Evolutionary conservation across 2,329 filamentous ascomycete genomes (phyloP).

Genomic region (Ophiocordyceps sinensis): DNA sequence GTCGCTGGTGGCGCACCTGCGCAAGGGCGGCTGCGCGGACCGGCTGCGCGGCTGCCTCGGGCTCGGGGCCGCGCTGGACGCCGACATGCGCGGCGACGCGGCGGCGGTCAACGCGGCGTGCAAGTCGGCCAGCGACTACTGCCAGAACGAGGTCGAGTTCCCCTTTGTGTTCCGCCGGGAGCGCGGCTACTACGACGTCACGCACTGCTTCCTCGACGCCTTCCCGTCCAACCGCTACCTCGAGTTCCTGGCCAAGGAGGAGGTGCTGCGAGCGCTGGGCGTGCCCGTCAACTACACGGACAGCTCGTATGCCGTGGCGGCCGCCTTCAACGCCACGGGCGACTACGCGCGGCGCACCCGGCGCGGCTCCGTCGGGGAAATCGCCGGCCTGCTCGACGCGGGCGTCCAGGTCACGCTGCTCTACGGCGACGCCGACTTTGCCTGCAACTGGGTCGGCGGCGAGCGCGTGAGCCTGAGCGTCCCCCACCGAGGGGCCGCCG

Average conservation of each 20-base stretch:
- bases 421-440: constrained; percentile 49
- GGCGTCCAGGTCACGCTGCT: constrained; percentile 58
- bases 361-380: constrained; percentile 30
- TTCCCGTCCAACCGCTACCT: constrained; percentile 34
- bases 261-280: constrained; percentile 44
- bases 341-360: constrained; percentile 31
- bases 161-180: neutral
- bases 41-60: constrained; percentile 33
- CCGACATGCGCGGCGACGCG: constrained; percentile 23
- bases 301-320: constrained; percentile 24
- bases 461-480: constrained; percentile 53
- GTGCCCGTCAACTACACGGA: constrained; percentile 44
- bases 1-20: constrained; percentile 14
- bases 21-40: constrained; percentile 35
- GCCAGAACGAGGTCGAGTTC: constrained; percentile 28
- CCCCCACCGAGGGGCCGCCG: constrained; percentile 27
- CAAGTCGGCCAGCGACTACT: constrained; percentile 42
- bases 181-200: constrained; percentile 42
- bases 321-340: constrained; percentile 45
- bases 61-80: constrained; percentile 27
- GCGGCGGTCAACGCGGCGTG: constrained; percentile 33
- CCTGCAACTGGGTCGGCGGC: constrained; percentile 55
- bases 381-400: constrained; percentile 43
- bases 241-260: constrained; percentile 45
- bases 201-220: constrained; percentile 38